A percentile compares a stretch with the other conserved stretches of the same genome.
Evolutionary conservation across 2,329 filamentous ascomycete genomes (phyloP).

Genomic region (Fonsecaea nubica): DNA sequence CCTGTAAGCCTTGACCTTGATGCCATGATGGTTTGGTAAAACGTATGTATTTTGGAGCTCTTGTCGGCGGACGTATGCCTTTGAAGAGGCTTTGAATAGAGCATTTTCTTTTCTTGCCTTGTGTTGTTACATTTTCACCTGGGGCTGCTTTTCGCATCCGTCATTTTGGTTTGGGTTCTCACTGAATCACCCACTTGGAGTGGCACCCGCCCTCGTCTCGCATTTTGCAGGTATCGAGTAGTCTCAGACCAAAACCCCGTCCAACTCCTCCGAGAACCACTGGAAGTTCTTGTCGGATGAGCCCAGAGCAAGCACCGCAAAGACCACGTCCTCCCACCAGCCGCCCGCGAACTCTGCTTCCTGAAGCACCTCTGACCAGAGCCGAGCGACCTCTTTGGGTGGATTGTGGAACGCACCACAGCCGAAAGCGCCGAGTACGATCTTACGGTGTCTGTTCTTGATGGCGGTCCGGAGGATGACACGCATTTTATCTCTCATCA

Average conservation of each 20-base stretch:
- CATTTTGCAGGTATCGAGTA: too few species aligned
- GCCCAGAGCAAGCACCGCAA: slow-evolving; percentile 62
- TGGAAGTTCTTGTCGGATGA: slow-evolving; percentile 41
- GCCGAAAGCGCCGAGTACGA: slow-evolving; percentile 73
- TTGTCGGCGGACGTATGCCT: too few species aligned
- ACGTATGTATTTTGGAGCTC: too few species aligned
- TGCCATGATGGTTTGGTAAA: neutral
- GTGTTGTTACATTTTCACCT: neutral
- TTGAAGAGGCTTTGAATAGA: too few species aligned
- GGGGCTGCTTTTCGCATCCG: neutral
- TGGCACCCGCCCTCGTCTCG: neutral
- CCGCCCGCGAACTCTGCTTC: slow-evolving; percentile 68
- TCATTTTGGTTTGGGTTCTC: neutral
- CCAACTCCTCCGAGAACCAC: slow-evolving; percentile 30
- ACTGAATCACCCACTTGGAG: neutral
- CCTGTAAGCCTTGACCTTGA: neutral
- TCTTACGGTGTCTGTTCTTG: slow-evolving; percentile 60
- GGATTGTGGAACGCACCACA: slow-evolving; percentile 73
- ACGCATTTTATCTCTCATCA: slow-evolving; percentile 69
- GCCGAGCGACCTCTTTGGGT: slow-evolving; percentile 64
- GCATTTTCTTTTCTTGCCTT: too few species aligned
- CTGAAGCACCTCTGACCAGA: slow-evolving; percentile 66
- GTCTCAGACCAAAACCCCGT: slow-evolving; percentile 32
- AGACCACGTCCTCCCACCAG: slow-evolving; percentile 70
- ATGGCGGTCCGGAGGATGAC: slow-evolving; percentile 66